Evolutionary conservation across 768 basidiomycete genomes (phyloP), one percentile per base, ranked within the genome.

Genomic region (Leucosporidium scottii): DNA sequence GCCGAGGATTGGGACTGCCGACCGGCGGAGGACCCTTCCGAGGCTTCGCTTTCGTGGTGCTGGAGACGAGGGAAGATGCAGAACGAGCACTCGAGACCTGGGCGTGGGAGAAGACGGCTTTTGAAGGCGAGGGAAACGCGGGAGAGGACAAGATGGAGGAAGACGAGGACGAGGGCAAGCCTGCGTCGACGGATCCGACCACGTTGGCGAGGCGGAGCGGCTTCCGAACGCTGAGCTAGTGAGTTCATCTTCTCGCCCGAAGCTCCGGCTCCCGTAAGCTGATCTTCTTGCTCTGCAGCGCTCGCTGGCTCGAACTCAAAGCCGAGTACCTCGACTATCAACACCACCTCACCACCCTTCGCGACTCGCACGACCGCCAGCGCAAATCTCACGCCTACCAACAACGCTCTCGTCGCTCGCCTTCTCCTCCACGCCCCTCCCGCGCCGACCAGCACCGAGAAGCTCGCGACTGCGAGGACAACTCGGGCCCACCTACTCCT

Each of bases 21-120:
- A 59, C 31, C 30, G 59, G 72, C 34, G 74, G 73, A 0, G 74
- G 74, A 31, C 66, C 68, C 51, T 75, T 73, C 69, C 72, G 69
- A 54, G 74, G 73, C 4, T 74, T 72, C 49, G 68, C 64, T 17
- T 74, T 73, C 57, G 61, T 69, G 0, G 57, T 75, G 3, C 2
- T 73, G 1, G 23, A n/a, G 12, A 47, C 49, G 27, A 30, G 36
- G 28, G 66, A 66, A 15, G 73, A 67, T 12, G 73, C 63, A 0
- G 60, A 64, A 31, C 34, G 28, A 18, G 58, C 59, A 1, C 13
- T 53, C 20, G 30, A 25, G n/a, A 50, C 61, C 10, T 75, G 70
- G 69, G 15, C 4, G 6, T 70, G 74, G 72, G 67, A 69, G 50
- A 51, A 51, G 50, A 44, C 39, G 8, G 39, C 8, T 44, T 2